Evolutionary conservation across 2,329 filamentous ascomycete genomes (phyloP), one percentile per base, ranked within the genome.

Genomic region (Penicillium rolfsii): DNA sequence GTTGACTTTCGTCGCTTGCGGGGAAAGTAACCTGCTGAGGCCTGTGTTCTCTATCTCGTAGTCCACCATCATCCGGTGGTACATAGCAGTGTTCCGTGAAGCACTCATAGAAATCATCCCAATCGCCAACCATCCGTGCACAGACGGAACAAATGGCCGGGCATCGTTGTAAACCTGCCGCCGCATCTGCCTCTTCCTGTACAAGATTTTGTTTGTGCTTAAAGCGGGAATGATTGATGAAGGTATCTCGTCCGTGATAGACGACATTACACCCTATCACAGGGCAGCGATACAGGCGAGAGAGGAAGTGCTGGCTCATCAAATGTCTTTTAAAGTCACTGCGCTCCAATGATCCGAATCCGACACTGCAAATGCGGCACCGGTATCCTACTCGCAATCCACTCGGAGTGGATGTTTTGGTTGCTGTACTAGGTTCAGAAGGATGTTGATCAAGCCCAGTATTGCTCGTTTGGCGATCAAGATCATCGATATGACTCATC

Each of bases 71-170:
- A 2, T n/a, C 16, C 12, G 46, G 8, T 7, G 2, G 9, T 33
- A 49, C 16, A 4, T 33, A 49, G 19, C 46, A 49, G 46, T 49
- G 46, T 3, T 33, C 2, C 28, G 12, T 19, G 4, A 49, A 2
- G 16, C 46, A 49, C 28, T 33, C 14, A 7, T 33, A 49, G 4
- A 49, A n/a, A 1, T 5, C n/a, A 19, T 30, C 16, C 46, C 46
- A 33, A 9, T 4, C 12, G 1, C 2, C 1, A 22, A 22, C 6
- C 2, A 3, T 5, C 14, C 2, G 1, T 7, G 16, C 0, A 49
- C 46, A 49, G 26, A 33, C 5, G 19, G 4, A 14, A 19, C 46
- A 49, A 2, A 4, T 1, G 14, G 7, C 2, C 19, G 46, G 19
- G 19, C 28, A 49, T 49, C 2, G 1, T 7, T n/a, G 9, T 19